Evolutionary conservation across 2,329 filamentous ascomycete species (phyloP).

Genomic region (Pseudocercospora vitis): DNA sequence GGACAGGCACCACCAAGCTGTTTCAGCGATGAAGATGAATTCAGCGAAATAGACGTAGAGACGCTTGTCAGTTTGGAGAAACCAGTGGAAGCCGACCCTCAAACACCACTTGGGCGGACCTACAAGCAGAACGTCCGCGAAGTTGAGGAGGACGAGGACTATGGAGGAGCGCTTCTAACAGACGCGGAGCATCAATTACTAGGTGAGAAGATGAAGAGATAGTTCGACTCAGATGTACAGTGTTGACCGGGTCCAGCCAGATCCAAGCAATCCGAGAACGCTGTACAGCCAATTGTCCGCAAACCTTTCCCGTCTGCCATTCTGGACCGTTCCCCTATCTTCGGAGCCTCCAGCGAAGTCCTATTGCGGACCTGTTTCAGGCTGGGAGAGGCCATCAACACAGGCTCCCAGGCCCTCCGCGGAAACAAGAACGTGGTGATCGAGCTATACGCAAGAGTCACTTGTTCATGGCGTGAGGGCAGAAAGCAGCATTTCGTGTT

Average conservation of each 20-base stretch:
- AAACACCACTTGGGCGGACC: conserved; percentile 28
- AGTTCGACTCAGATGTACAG: neutral
- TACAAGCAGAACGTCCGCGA: conserved; percentile 34
- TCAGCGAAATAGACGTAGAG: conserved; percentile 1
- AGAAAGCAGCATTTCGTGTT: conserved; percentile 64
- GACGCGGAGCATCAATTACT: conserved; percentile 29
- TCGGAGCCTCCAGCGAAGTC: conserved; percentile 51
- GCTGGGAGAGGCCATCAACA: conserved; percentile 59
- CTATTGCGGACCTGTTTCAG: conserved; percentile 63
- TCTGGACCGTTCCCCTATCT: conserved; percentile 55
- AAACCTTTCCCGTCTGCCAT: conserved; percentile 53
- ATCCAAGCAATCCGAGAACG: conserved; percentile 13
- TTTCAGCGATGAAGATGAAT: neutral
- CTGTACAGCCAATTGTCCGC: conserved; percentile 50
- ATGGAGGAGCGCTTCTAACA: conserved; percentile 33
- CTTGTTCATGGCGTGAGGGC: conserved; percentile 56
- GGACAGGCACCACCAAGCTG: neutral
- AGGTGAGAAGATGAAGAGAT: conserved; percentile 19
- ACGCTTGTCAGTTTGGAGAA: neutral
- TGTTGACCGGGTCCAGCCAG: conserved; percentile 12
- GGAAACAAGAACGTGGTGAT: conserved; percentile 53
- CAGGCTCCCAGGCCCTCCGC: conserved; percentile 49
- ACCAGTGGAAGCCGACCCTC: neutral
- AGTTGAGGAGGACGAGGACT: conserved; percentile 33
- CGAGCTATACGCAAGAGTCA: conserved; percentile 64